phyloP scores from a whole-genome alignment of 1,284 basidiomycete species.

The Leccinum subspadiceum region DNA sequence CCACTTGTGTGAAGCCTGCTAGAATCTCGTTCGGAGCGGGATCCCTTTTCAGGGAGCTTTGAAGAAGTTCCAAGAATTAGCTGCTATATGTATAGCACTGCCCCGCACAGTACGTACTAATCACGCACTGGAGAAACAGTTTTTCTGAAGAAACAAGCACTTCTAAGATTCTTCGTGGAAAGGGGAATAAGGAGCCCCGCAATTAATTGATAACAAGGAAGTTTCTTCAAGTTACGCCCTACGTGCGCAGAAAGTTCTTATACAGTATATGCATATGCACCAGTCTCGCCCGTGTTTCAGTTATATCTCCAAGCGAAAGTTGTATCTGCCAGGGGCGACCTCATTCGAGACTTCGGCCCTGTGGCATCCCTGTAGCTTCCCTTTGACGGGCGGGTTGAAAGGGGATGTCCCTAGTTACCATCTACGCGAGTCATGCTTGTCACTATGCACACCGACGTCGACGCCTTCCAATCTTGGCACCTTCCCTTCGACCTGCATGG shows the following conservation, averaged over 20 bases:
- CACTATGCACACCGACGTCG: not conserved
- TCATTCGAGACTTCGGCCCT: not conserved
- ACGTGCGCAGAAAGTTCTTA: not conserved
- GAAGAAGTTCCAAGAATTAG: not conserved
- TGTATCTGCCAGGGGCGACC: not conserved
- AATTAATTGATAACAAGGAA: not conserved
- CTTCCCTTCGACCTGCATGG: not conserved
- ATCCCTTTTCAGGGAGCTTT: not conserved
- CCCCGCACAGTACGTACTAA: not conserved
- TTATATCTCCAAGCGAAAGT: not conserved
- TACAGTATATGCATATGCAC: not conserved
- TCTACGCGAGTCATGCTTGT: not conserved
- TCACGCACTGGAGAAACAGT: not conserved
- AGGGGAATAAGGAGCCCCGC: not conserved
- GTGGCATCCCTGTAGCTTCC: not conserved
- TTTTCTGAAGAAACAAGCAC: not conserved
- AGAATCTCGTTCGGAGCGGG: too few relatives aligned
- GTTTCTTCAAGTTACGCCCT: not conserved
- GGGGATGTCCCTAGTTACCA: not conserved
- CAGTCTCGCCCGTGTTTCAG: not conserved
- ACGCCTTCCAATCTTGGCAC: not conserved
- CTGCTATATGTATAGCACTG: not conserved
- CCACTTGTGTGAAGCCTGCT: too few relatives aligned
- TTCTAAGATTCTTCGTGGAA: not conserved
- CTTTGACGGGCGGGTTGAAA: too few relatives aligned